Evolutionary conservation across 768 basidiomycete species (phyloP).

Genomic region (Paxillus rubicundulus): DNA sequence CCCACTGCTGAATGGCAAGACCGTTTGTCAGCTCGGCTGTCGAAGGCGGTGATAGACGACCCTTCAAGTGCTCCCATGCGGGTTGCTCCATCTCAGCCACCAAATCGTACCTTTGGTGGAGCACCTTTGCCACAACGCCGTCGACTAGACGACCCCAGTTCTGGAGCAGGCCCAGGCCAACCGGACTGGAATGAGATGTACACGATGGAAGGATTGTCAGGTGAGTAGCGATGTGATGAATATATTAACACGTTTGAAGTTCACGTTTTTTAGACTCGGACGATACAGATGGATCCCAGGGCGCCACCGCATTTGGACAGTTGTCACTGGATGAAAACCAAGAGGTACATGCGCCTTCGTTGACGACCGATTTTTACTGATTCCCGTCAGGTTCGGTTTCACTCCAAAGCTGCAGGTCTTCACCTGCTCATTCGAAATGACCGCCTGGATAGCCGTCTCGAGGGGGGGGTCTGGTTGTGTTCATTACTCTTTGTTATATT

Average conservation of each 20-base stretch:
- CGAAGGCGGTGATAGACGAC: conserved; percentile 23
- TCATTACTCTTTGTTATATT: conserved; percentile 12
- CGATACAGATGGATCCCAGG: conserved; percentile 40
- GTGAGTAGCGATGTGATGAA: conserved; percentile 10
- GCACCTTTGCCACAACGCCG: conserved; percentile 46
- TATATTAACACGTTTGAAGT: conserved; percentile 16
- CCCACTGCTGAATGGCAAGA: conserved; percentile 83
- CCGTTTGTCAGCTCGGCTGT: conserved; percentile 56
- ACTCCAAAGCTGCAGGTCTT: conserved; percentile 74
- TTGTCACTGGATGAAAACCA: conserved; percentile 74
- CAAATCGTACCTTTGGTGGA: conserved; percentile 28
- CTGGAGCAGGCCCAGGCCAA: conserved; percentile 15
- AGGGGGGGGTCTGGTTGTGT: conserved; percentile 65
- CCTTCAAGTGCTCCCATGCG: conserved; percentile 6
- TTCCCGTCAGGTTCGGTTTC: conserved; percentile 70
- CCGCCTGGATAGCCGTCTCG: conserved; percentile 64
- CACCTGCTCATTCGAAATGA: conserved; percentile 67
- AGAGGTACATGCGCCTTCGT: conserved; percentile 44
- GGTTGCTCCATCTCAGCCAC: conserved; percentile 8
- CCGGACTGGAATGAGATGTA: conserved; percentile 63
- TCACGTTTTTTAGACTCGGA: conserved; percentile 27
- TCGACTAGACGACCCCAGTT: conserved; percentile 35
- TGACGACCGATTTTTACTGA: conserved; percentile 11
- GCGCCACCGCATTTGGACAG: conserved; percentile 62
- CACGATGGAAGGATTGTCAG: conserved; percentile 47